Conservation (phyloP, 163 green algal genomes). For the Scenedesmus sp. region DNA sequence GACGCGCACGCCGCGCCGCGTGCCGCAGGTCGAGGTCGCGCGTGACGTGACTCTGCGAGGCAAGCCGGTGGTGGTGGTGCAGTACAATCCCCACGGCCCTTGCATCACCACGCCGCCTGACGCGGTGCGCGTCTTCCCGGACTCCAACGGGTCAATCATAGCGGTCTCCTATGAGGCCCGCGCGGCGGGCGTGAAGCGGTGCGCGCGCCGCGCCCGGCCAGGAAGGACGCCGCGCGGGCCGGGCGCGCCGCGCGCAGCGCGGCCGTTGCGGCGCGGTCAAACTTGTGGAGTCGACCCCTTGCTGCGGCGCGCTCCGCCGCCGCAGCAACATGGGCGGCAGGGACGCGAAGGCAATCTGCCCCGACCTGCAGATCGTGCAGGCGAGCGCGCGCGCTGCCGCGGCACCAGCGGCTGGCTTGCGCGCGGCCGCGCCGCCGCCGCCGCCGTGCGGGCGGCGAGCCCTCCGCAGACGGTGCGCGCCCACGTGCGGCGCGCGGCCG, state of each 20-base stretch:
- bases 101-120: too few relatives aligned
- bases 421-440: not conserved
- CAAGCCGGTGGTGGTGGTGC: conserved; percentile 60
- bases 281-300: too few relatives aligned
- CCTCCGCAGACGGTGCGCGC: too few relatives aligned
- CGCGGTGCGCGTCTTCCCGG: conserved; percentile 38
- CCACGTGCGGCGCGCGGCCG: too few relatives aligned
- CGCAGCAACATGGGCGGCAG: conserved; percentile 76
- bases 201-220: not conserved
- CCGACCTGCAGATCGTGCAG: conserved; percentile 60
- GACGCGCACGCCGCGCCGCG: too few relatives aligned
- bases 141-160: conserved; percentile 78
- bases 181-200: conserved; percentile 73
- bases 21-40: conserved; percentile 65
- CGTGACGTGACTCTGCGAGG: conserved; percentile 51
- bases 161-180: conserved; percentile 80
- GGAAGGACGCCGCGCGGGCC: too few relatives aligned
- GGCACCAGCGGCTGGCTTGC: not conserved
- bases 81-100: conserved; percentile 92
- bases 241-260: too few relatives aligned
- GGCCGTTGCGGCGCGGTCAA: too few relatives aligned
- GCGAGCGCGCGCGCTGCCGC: not conserved
- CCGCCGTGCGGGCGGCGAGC: too few relatives aligned
- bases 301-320: not conserved
- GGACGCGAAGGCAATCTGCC: conserved; percentile 73